A percentile compares a stretch with the other conserved stretches of the same genome.
These are phyloP conservation scores for Diphasiastrum complanatum DNA, from an alignment of 83 land plant genomes.

Conservation along the genomic window DNA sequence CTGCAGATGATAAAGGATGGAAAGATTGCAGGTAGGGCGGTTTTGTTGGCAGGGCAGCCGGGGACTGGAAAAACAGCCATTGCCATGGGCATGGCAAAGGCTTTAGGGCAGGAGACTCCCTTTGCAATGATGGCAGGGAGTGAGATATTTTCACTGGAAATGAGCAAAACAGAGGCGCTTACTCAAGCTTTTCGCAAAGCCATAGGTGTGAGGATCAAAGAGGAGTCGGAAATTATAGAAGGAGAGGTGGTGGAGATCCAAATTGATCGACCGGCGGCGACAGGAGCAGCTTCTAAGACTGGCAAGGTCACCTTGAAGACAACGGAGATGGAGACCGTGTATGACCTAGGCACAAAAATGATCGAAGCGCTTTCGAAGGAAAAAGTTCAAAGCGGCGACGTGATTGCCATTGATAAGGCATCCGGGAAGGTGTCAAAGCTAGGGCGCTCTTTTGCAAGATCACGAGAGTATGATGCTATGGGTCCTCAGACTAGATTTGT, in stretches of 20 bases:
- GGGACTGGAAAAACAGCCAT: constrained; percentile 99
- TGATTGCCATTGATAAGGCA: constrained; percentile 75
- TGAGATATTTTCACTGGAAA: constrained; percentile 85
- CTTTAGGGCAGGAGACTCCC: constrained; percentile 87
- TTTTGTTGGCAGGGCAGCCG: constrained; percentile 89
- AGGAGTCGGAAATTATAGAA: constrained; percentile 88
- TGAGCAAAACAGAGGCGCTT: constrained; percentile 91
- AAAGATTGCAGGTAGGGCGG: constrained; percentile 76
- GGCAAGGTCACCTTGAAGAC: constrained; percentile 91
- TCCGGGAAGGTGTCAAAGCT: constrained; percentile 86
- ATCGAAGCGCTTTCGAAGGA: constrained; percentile 76
- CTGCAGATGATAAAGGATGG: constrained; percentile 74
- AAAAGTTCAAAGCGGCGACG: constrained; percentile 96
- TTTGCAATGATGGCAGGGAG: constrained; percentile 84
- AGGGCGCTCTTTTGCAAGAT: constrained; percentile 71
- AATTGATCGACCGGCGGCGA: constrained; percentile 63
- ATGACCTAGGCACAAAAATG: constrained; percentile 84
- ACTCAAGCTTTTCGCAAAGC: constrained; percentile 65
- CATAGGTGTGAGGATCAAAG: constrained; percentile 82
- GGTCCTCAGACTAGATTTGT: constrained; percentile 87
- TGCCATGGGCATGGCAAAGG: constrained; percentile 94
- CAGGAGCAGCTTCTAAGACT: constrained; percentile 70
- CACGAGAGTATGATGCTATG: constrained; percentile 80
- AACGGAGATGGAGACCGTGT: constrained; percentile 95
- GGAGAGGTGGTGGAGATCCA: constrained; percentile 93